Evolutionary conservation across 768 basidiomycete species (phyloP), one percentile per base, ranked within the genome.

Genomic region (Leccinum longicurvipes): DNA sequence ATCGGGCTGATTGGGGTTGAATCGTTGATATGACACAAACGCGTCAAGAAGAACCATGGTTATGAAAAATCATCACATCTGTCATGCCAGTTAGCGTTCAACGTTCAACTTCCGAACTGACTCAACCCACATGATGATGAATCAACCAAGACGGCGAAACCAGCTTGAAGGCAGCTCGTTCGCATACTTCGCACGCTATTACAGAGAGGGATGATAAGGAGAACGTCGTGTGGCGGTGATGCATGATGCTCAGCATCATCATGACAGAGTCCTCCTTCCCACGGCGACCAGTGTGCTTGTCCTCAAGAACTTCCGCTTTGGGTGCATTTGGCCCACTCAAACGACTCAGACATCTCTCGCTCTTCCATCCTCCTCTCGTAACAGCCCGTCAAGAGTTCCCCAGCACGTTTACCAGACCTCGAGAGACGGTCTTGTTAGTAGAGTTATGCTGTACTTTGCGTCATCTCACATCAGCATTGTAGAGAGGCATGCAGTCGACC

Each of bases 391-490:
- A 34, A 48, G 41, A 52, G 41, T 19, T 4, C 25, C 24, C 28
- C 34, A 44, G 10, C 44, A 27, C 48, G 25, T 45, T 57, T 32
- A 55, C n/a, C 51, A 42, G 57, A 60, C 57, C 51, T 60, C 58
- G 56, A 47, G 54, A 65, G 60, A 55, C 56, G 59, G 66, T 59
- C 55, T 54, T 49, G 67, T 69, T 46, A 65, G 67, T 70, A 55
- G 48, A 50, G 50, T 50, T 48, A 48, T 58, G 56, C 32, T 53
- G 46, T 57, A 53, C 57, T 50, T 56, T 50, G 31, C 50, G 12
- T 54, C 56, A 34, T 45, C 65, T 69, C 58, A 68, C 63, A 51
- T 47, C 42, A 50, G 25, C 54, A 34, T 60, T 58, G 56, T 24
- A 69, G 59, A 50, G 54, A 47, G 50, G 6, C 32, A 69, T 70